Evolutionary conservation across 768 basidiomycete species (phyloP).

Genomic region (Pseudohyphozyma bogoriensis): DNA sequence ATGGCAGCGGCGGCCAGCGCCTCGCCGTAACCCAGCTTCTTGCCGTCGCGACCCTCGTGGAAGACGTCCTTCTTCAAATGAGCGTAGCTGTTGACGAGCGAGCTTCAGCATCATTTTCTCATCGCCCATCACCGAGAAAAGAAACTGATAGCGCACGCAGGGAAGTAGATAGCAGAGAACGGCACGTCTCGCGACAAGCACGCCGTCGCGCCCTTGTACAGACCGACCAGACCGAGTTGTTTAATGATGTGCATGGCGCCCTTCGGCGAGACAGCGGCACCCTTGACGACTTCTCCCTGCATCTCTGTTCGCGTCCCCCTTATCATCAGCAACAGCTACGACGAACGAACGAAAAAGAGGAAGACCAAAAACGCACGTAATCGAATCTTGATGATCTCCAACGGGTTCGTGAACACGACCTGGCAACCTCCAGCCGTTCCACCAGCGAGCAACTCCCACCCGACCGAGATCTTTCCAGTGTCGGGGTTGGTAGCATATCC

Average conservation of each 20-base stretch:
- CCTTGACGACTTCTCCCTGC: slow-evolving; percentile 88
- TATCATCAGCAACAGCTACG: slow-evolving; percentile 38
- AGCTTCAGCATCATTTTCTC: neutral
- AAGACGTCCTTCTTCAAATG: slow-evolving; percentile 80
- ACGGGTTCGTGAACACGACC: slow-evolving; percentile 97
- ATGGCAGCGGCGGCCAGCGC: slow-evolving; percentile 69
- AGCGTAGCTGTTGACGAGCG: slow-evolving; percentile 20
- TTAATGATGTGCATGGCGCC: slow-evolving; percentile 88
- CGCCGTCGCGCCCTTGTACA: slow-evolving; percentile 87
- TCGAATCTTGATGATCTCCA: slow-evolving; percentile 60
- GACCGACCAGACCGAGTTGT: slow-evolving; percentile 79
- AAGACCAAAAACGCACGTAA: neutral
- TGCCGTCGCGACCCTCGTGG: slow-evolving; percentile 89
- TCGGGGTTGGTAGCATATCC: slow-evolving; percentile 79
- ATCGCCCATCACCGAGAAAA: neutral
- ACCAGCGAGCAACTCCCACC: slow-evolving; percentile 87
- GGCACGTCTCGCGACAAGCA: slow-evolving; percentile 91
- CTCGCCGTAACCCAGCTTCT: slow-evolving; percentile 81
- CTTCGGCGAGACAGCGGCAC: slow-evolving; percentile 57
- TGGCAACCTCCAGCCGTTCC: slow-evolving; percentile 91
- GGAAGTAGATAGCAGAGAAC: slow-evolving; percentile 57
- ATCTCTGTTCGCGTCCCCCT: slow-evolving; percentile 86
- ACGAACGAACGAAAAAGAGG: neutral
- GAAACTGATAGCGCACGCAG: slow-evolving; percentile 40
- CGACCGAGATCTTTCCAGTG: slow-evolving; percentile 82